Evolutionary conservation across 1,139 yeast species (phyloP), one percentile per base, ranked within the genome.

Genomic region (Saccharomyces pastorianus): DNA sequence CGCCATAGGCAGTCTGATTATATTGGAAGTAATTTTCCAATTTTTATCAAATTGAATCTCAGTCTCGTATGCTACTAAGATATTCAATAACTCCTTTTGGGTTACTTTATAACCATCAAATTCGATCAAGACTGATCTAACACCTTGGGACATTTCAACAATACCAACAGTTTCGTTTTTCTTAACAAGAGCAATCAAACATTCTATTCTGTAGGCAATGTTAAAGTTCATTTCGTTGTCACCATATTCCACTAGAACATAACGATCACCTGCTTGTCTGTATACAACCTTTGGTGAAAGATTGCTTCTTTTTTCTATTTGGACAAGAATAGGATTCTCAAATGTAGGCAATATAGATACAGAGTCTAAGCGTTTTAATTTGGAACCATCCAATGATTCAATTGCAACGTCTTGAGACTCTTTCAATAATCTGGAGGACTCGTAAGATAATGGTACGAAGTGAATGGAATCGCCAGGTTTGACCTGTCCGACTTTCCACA

Each of bases 401-500:
- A 85, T 75, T 20, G 76, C 71, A 42, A 64, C 62, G 63, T 87
- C 89, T 67, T 86, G 95, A 3, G 74, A 70, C 34, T 65, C 64
- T 71, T 83, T 85, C 69, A 90, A 75, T 17, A 69, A 67, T 63
- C 85, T 77, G 5, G 98, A 97, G 55, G 79, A 73, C 42, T 80
- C 82, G 65, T 81, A 85, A 9, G 82, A 67, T 51, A 93, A 76
- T 49, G 97, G 96, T 53, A 84, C 82, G 75, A 93, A 93, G 63
- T 81, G 81, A 60, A 93, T 83, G 56, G 71, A 64, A 65, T 91
- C 98, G 66, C 98, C 98, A 5, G 98, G 97, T 71, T 88, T 90
- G 51, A 88, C 91, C 74, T 93, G 98, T 53, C 99, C 99, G 68
- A 93, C 87, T 75, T 93, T 93, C 98, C 98, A 93, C 86, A 93